Evolutionary conservation across 345 rosid genomes (phyloP).

Genomic region (Clausena lansium): DNA sequence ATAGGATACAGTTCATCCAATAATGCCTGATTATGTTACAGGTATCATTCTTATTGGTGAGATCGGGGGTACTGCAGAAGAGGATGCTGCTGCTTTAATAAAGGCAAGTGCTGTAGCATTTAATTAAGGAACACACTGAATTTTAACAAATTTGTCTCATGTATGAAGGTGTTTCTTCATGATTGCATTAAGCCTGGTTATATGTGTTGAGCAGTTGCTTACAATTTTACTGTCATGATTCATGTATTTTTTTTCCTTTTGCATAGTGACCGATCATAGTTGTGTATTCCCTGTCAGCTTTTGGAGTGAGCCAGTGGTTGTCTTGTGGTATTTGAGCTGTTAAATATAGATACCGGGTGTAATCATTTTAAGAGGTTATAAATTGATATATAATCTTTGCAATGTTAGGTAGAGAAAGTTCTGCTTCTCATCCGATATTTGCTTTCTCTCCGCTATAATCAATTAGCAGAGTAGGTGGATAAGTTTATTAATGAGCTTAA

Average conservation of each 20-base stretch:
- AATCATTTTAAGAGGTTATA: too few relatives aligned
- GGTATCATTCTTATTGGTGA: constrained; percentile 93
- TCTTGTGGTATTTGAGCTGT: too few relatives aligned
- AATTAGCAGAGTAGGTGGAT: too few relatives aligned
- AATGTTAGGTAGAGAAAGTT: too few relatives aligned
- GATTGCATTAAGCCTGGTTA: background rate
- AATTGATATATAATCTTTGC: too few relatives aligned
- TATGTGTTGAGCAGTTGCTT: background rate
- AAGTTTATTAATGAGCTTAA: too few relatives aligned
- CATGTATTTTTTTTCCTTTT: background rate
- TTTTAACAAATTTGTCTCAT: background rate
- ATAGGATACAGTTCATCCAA: background rate
- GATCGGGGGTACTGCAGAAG: constrained; percentile 98
- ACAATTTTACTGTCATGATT: background rate
- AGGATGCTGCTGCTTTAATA: constrained; percentile 88
- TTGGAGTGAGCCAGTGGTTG: too few relatives aligned
- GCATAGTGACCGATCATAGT: background rate
- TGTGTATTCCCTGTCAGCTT: too few relatives aligned
- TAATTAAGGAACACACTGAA: background rate
- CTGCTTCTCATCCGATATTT: too few relatives aligned
- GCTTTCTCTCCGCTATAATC: too few relatives aligned
- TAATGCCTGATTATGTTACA: constrained; percentile 22
- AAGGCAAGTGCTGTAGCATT: constrained; percentile 40
- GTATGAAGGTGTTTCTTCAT: background rate
- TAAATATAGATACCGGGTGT: too few relatives aligned